Base-by-base conservation (phyloP, 2,329 filamentous ascomycete species). In the Aspergillus sp. region DNA sequence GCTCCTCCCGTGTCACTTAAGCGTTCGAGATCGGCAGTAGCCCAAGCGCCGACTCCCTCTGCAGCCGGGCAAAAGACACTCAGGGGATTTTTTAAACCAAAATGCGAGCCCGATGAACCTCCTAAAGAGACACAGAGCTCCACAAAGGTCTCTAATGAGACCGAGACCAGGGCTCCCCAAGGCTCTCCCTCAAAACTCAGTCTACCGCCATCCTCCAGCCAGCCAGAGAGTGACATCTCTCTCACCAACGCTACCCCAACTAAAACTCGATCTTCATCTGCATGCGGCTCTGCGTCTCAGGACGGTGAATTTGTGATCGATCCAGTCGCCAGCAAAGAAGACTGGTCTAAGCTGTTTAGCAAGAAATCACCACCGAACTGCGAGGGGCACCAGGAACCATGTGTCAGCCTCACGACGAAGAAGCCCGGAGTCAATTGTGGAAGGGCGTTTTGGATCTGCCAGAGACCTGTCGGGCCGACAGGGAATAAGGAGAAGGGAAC, bases 371-470 rank as follows among this genome's bases (percentile, higher is more conserved):
- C 80, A 1, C 93, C 93, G 1, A 79, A 78, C 48, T 98, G 93
- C 62, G 89, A 96, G 57, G 70, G 72, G 42, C 93, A 98, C 61
- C 75, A 81, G 45, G 90, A 97, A 57, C 85, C 87, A 2, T 97
- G 93, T 66, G 86, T 89, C 53, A 87, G 77, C 53, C 72, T 91
- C 44, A 78, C 83, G 12, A 95, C 90, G 1, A 96, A 91, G 71
- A 97, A 97, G 62, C 76, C 88, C 0, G 93, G 93, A 1, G 72
- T 87, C 52, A 98, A 97, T 59, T 83, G 76, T 52, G 81, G 82
- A 0, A 69, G 81, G 28, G 75, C 76, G 6, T 85, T 85, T 60
- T 85, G 79, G 79, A 82, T 83, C 59, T 85, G 82, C 59, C 64
- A 78, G 63, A 69, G 91, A 75, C 93, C 93, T 3, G 70, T 97